Base-by-base conservation (phyloP, 2,329 filamentous ascomycete genomes). In the Chalara sp. region DNA sequence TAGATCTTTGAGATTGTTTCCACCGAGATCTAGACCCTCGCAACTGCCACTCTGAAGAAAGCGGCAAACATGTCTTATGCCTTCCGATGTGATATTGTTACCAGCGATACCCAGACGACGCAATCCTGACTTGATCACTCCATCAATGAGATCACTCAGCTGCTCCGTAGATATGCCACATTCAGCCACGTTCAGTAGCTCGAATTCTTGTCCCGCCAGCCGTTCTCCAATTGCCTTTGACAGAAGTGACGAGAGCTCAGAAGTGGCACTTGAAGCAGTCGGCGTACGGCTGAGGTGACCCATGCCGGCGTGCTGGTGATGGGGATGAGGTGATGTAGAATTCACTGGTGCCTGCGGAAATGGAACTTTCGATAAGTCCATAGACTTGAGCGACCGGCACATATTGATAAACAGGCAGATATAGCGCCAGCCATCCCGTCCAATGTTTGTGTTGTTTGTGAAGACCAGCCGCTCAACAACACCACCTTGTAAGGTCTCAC, bases 351-450 rank as follows among this genome's bases (percentile, higher is more conserved):
- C 46, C 43, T 72, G 70, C 2, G 89, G 90, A 57, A 97, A 92
- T 3, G 81, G 79, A 52, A 96, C 84, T 62, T 88, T 86, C 1
- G 91, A 95, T 31, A 97, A 67, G 66, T 99, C 93, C 29, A 97
- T 79, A 5, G 80, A 86, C 66, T 90, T 91, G 50, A 99, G 74
- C 1, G 90, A 90, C 55, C 83, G 84, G 60, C 89, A 96, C 73
- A 96, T 84, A 68, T 96, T 89, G 48, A 96, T 76, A 65, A 97
- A 99, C 6, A 96, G 73, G 40, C 86, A 86, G 51, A 97, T 83
- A 64, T 97, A 83, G 61, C 86, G 90, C 93, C 93, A 99, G 12
- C 92, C 93, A 56, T 95, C 86, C 1, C 77, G 75, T 0, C 89
- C 87, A 53, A 97, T 84, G 62, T 90, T 92, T 1, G 76, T 70